phyloP scores from a whole-genome alignment of 2,329 filamentous ascomycete species.

The Bipolaris bicolor region DNA sequence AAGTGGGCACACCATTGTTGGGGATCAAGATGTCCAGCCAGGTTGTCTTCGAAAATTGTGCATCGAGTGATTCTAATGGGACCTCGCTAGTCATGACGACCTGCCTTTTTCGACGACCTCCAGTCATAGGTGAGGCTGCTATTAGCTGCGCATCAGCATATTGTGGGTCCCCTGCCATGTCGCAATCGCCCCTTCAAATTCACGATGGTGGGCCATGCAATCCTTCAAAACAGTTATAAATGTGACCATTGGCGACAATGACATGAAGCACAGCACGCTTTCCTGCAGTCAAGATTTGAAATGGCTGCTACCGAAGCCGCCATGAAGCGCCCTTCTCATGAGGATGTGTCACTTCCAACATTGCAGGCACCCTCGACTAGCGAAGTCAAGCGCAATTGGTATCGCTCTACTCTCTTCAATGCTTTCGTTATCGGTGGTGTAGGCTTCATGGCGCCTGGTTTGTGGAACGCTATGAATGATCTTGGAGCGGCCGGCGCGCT shows the following conservation, averaged over 20 bases:
- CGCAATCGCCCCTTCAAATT: background rate
- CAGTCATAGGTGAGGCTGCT: background rate
- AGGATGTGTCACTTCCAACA: background rate
- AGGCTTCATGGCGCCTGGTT: conserved; percentile 56
- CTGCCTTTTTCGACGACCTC: background rate
- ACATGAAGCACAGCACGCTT: background rate
- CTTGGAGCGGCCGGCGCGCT: conserved; percentile 38
- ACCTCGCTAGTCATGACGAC: background rate
- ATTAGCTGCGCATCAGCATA: background rate
- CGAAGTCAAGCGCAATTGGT: conserved; percentile 29
- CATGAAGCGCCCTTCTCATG: background rate
- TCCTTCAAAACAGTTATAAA: background rate
- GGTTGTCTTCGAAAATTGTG: background rate
- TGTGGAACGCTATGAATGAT: conserved; percentile 57
- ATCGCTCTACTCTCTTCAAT: conserved; percentile 56
- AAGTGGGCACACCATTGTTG: background rate
- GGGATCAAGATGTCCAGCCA: background rate
- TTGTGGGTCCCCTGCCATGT: background rate
- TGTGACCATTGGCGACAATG: background rate
- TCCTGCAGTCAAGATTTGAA: background rate
- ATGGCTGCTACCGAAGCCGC: background rate
- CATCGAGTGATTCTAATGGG: background rate
- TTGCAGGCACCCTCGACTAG: background rate
- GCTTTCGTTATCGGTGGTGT: conserved; percentile 55
- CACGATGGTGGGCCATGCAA: background rate